phyloP scores from a whole-genome alignment of 257 asterid genomes.

The Solanum dulcamara region DNA sequence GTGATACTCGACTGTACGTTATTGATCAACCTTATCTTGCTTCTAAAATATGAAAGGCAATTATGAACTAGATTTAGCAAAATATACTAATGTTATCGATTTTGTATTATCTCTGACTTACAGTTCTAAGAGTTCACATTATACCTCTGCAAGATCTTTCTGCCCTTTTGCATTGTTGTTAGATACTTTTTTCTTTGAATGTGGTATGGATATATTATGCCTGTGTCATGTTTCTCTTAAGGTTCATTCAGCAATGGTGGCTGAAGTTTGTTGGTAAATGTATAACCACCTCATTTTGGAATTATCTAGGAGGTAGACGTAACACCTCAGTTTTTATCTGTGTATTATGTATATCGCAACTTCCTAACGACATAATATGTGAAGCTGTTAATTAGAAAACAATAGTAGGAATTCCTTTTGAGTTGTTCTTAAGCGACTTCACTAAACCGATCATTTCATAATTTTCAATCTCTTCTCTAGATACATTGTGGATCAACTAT shows the following conservation, averaged over 20 bases:
- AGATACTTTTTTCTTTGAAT: background rate
- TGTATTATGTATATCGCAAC: background rate
- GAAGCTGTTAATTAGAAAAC: background rate
- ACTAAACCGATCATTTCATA: background rate
- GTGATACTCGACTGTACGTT: background rate
- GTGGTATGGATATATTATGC: background rate
- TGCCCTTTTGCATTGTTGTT: background rate
- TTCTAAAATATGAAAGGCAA: background rate
- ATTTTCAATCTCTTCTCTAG: background rate
- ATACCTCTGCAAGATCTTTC: background rate
- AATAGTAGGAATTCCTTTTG: background rate
- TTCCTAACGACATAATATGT: background rate
- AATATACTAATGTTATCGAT: background rate
- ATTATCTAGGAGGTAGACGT: background rate
- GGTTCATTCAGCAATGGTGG: background rate
- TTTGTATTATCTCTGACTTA: background rate
- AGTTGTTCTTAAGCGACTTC: background rate
- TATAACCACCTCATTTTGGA: background rate
- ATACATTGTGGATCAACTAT: background rate
- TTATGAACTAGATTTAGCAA: background rate
- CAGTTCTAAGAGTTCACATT: background rate
- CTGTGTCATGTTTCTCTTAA: background rate
- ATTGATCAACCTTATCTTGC: background rate
- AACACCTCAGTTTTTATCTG: background rate
- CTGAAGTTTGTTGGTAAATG: background rate